Evolutionary conservation across 225 moss, liverwort and hornwort species (phyloP).

Genomic region (Neckera pumila): DNA sequence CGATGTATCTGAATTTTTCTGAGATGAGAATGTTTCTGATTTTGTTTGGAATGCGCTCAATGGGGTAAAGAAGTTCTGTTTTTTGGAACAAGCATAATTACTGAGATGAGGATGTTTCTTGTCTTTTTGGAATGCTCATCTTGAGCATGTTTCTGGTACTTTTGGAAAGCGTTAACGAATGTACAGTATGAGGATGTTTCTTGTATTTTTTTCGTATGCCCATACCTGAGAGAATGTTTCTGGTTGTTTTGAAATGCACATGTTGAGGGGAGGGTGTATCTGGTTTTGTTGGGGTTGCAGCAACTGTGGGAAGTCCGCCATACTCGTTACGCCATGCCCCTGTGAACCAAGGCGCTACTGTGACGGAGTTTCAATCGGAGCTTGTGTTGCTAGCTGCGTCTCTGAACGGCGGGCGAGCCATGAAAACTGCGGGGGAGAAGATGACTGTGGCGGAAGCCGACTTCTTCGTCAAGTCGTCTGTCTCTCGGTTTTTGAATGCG

Average conservation of each 20-base stretch:
- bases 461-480: slow-evolving; percentile 22
- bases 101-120: not conserved
- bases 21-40: not conserved
- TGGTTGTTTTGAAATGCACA: not conserved
- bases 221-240: not conserved
- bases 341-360: slow-evolving; percentile 9
- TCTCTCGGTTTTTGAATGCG: slow-evolving; percentile 20
- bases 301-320: slow-evolving; percentile 17
- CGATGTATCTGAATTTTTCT: no score
- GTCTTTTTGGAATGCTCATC: not conserved
- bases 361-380: slow-evolving; percentile 49
- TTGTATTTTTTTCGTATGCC: not conserved
- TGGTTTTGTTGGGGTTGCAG: not conserved
- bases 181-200: not conserved
- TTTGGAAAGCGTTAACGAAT: not conserved
- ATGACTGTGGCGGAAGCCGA: slow-evolving; percentile 38
- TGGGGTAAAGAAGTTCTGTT: not conserved
- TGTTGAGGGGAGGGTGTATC: not conserved
- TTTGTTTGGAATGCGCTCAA: not conserved
- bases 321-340: slow-evolving; percentile 39
- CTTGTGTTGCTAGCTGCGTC: slow-evolving; percentile 30
- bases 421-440: slow-evolving; percentile 16
- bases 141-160: not conserved
- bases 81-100: no score
- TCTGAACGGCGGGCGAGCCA: slow-evolving; percentile 16